Base-by-base conservation (phyloP, 2,329 filamentous ascomycete species). In the Colletotrichum theobromicola region DNA sequence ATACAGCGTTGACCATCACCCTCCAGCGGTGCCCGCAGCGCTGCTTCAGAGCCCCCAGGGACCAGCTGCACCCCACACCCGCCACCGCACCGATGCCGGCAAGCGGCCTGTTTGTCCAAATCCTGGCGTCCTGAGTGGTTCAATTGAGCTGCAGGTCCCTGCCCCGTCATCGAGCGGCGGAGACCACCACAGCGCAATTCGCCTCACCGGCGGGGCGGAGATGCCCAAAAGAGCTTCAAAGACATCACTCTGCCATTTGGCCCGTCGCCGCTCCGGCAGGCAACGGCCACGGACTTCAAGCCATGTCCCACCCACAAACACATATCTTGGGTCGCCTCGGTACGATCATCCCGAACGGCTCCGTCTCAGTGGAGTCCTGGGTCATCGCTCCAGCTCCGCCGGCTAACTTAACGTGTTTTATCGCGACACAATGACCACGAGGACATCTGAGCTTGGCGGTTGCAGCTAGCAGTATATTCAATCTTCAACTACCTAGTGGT, bases 181-280 rank as follows among this genome's bases (percentile, higher is more conserved):
- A 72, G 37, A 63, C 42, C 53, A 35, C 30, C 28, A 13, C 13
- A 15, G 12, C 24, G 5, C 63, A 57, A 35, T 21, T 58, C 15
- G 21, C 26, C 34, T 65, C 58, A 46, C 50, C 63, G 67, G 71
- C 71, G 71, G 71, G 63, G 75, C 75, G 75, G 75, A 75, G 72
- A 67, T 72, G 67, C 75, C 75, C 72, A 75, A 76, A 75, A 50
- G 60, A 67, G 75, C 35, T 66, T 58, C 67, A 37, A 64, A 34
- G 16, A 28, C 28, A 32, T 55, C 46, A 50, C 42, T 34, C 57
- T 60, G n/a, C 26, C 67, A 60, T 64, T 58, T 70, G n/a, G 37
- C 70, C 26, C 16, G 15, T 67, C 26, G 63, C 65, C 65, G 58
- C 57, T 46, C 67, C 71, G 71, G 71, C 71, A 73, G 67, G 24